These are phyloP conservation scores for Alnus rubra DNA, from an alignment of 306 rosid genomes.

Conservation along the genomic window DNA sequence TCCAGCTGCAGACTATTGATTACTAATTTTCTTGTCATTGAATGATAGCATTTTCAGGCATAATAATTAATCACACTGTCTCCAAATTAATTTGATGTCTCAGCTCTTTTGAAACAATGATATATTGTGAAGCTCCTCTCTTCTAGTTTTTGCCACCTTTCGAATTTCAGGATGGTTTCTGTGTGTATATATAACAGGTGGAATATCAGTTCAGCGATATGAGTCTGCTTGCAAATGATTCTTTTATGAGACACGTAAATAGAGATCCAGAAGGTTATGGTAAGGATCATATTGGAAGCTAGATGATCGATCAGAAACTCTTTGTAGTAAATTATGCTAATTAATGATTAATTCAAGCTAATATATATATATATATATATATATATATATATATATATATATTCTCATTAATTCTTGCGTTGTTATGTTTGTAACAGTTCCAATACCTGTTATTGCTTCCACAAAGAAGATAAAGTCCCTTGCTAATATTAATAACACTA, in stretches of 20 bases:
- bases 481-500: slow-evolving; percentile 39
- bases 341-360: neutral
- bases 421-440: slow-evolving; percentile 51
- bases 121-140: neutral
- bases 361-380: neutral
- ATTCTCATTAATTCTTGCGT: slow-evolving; percentile 7
- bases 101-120: neutral
- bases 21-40: neutral
- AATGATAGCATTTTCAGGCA: neutral
- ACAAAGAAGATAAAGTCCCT: slow-evolving; percentile 83
- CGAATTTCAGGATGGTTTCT: slow-evolving; percentile 6
- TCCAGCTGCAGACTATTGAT: no score
- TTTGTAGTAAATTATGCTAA: neutral
- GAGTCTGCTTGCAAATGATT: slow-evolving; percentile 89
- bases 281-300: slow-evolving; percentile 31
- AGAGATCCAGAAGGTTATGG: slow-evolving; percentile 97
- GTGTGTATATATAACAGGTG: slow-evolving; percentile 48
- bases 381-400: neutral
- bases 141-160: neutral
- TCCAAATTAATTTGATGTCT: neutral
- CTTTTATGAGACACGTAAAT: slow-evolving; percentile 69
- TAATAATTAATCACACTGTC: neutral
- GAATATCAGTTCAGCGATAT: slow-evolving; percentile 90
- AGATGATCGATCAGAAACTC: neutral
- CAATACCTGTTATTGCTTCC: slow-evolving; percentile 67